Conservation (phyloP, 805 yeast genomes). For the Pichia deserticola region DNA sequence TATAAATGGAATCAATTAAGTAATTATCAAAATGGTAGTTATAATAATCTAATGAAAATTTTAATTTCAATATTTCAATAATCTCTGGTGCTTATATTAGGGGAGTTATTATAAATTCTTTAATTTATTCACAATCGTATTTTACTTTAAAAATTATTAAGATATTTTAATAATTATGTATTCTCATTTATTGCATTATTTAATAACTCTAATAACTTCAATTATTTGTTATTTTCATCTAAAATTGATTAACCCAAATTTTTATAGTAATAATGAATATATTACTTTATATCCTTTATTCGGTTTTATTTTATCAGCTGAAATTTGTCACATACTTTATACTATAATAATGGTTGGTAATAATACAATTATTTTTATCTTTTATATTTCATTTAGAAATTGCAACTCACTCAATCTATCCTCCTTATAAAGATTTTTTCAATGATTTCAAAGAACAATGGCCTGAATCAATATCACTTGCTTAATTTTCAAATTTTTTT, state of each 20-base stretch:
- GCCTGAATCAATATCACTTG: not conserved
- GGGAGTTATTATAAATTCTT: too few species aligned
- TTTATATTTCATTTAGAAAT: not conserved
- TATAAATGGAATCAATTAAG: too few species aligned
- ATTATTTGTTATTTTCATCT: too few species aligned
- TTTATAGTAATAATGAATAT: too few species aligned
- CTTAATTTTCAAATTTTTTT: not conserved
- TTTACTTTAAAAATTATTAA: not conserved
- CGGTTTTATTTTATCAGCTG: constrained; percentile 56
- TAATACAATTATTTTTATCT: not conserved
- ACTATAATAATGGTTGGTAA: constrained; percentile 66
- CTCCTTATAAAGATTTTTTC: not conserved
- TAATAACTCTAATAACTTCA: constrained; percentile 51
- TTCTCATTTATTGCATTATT: constrained; percentile 73
- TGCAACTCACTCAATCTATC: not conserved
- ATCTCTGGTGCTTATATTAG: too few species aligned
- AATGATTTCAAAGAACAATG: not conserved
- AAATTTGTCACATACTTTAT: constrained; percentile 59
- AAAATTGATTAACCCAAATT: too few species aligned
- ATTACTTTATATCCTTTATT: too few species aligned
- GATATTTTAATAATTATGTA: constrained; percentile 68
- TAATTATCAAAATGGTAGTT: too few species aligned
- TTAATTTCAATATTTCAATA: too few species aligned
- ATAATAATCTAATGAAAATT: too few species aligned
- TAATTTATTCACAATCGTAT: too few species aligned